A percentile compares a stretch with the other conserved stretches of the same genome.
These are phyloP conservation scores for Trichoderma parareesei DNA, from an alignment of 495 filamentous ascomycete genomes.

Conservation along the genomic window DNA sequence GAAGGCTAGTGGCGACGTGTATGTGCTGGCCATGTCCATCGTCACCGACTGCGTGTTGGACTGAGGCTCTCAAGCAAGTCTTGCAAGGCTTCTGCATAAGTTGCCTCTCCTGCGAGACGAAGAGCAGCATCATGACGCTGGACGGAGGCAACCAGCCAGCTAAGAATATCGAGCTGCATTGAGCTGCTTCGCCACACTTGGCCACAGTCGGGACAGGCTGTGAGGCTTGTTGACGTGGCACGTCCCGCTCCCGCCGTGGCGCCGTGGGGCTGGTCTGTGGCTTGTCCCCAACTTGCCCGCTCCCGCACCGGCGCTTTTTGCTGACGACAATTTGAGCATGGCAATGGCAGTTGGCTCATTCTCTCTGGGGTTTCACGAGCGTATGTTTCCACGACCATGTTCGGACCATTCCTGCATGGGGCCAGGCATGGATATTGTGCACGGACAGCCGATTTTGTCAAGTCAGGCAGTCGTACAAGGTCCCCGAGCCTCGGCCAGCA, in stretches of 20 bases:
- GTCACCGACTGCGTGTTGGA: not conserved
- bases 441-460: too few relatives aligned
- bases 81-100: not conserved
- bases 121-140: not conserved
- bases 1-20: conserved; percentile 1
- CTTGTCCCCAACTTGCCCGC: not conserved
- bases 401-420: too few relatives aligned
- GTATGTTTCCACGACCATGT: too few relatives aligned
- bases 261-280: conserved; percentile 2
- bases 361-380: too few relatives aligned
- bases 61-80: not conserved
- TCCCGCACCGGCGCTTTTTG: not conserved
- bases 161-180: not conserved
- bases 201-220: not conserved
- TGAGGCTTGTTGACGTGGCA: conserved; percentile 9
- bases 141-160: not conserved
- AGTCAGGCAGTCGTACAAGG: too few relatives aligned
- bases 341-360: not conserved
- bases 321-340: not conserved
- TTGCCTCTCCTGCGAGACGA: not conserved
- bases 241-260: not conserved
- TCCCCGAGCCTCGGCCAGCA: not conserved
- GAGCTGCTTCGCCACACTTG: not conserved
- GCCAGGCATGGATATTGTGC: too few relatives aligned
- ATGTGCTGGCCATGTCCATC: conserved; percentile 1